Evolutionary conservation across 2,329 filamentous ascomycete species (phyloP), one percentile per base, ranked within the genome.

Genomic region (Diaporthe capsici): DNA sequence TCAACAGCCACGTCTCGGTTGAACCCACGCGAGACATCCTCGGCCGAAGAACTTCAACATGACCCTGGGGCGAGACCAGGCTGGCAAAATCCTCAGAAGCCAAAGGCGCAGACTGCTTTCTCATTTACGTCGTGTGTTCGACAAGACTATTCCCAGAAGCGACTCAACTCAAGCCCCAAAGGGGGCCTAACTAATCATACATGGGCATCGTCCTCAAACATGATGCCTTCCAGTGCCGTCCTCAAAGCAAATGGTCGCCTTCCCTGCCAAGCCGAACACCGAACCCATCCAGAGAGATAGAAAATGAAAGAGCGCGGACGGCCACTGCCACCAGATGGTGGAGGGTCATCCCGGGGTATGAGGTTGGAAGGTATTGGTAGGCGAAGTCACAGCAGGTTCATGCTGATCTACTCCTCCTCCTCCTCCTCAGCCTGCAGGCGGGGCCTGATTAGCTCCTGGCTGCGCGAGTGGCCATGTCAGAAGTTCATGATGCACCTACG

Each of bases 361-460:
- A 53, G 65, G 65, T 17, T 25, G 34, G 47, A 53, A 68, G 31
- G n/a, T 37, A 25, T n/a, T 47, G 31, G 61, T 42, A 22, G 51
- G 31, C 39, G 28, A 28, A 71, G 72, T 74, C 28, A 49, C 72
- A 71, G 65, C 65, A 31, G n/a, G 37, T 34, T 67, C 47, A 17
- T 58, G 49, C 49, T 47, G 60, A 13, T 47, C 12, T 68, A 68
- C 81, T 93, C 91, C 76, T 91, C 88, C 74, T 84, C 83, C 67
- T 90, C 90, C 80, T 87, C 90, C 77, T 87, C 89, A 82, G 90
- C 90, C 89, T 92, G 84, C 80, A 82, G 75, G 75, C 68, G 77
- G 77, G 75, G 31, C 65, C 44, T 76, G 70, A 78, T 84, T 82
- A 85, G 84, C 77, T 78, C 60, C 47, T 68, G 49, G 65, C 44